Evolutionary conservation across 306 rosid species (phyloP).

Genomic region (Trifolium dubium): DNA sequence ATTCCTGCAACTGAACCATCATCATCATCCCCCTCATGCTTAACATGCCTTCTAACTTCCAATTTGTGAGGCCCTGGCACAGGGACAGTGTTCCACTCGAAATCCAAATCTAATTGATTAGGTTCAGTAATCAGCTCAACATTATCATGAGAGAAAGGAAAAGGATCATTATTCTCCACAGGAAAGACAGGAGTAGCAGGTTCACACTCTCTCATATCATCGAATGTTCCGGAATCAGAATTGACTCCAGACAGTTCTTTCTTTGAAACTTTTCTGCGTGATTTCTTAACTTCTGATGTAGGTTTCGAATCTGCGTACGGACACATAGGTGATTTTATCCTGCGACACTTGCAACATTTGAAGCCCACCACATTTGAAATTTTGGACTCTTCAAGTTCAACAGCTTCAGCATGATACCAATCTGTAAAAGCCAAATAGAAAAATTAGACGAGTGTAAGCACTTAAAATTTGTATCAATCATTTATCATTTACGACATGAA

Average conservation of each 20-base stretch:
- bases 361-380: conserved; percentile 67
- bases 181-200: conserved; percentile 65
- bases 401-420: conserved; percentile 98
- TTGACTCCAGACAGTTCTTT: conserved; percentile 59
- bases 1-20: conserved; percentile 54
- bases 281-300: conserved; percentile 47
- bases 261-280: conserved; percentile 49
- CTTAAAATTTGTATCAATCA: neutral
- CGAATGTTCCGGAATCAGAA: conserved; percentile 58
- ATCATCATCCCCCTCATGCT: conserved; percentile 68
- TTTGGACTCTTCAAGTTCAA: conserved; percentile 84
- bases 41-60: conserved; percentile 78
- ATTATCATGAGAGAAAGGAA: conserved; percentile 66
- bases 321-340: conserved; percentile 88
- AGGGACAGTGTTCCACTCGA: conserved; percentile 61
- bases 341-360: conserved; percentile 95
- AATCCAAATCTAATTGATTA: conserved; percentile 53
- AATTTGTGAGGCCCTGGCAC: conserved; percentile 73
- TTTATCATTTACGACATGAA: conserved; percentile 28
- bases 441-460: conserved; percentile 13
- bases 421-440: conserved; percentile 58
- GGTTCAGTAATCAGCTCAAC: conserved; percentile 71
- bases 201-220: conserved; percentile 56
- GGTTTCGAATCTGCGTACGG: conserved; percentile 65
- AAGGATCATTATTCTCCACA: conserved; percentile 70